Base-by-base conservation (phyloP, 768 basidiomycete genomes). In the Amanita molliuscula region DNA sequence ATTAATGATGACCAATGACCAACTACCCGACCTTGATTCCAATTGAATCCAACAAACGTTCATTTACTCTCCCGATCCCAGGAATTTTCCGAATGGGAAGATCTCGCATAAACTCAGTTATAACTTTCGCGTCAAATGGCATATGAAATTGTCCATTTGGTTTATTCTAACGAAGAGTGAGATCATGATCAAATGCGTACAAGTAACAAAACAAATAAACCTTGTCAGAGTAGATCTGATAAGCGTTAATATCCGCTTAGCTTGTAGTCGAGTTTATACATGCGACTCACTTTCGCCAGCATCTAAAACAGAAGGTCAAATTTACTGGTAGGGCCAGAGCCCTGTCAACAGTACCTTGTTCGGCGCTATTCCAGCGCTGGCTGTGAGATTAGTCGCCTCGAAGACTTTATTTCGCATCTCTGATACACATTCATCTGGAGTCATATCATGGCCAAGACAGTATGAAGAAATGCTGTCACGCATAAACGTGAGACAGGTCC, bases 321-420 rank as follows among this genome's bases (percentile, higher is more conserved):
- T 55, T 51, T 53, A 55, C 13, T 53, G 50, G 43, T 4, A 16
- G 23, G 4, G 9, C 8, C 28, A 16, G 7, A 26, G n/a, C 16
- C 42, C n/a, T 18, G 15, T n/a, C 20, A 28, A 21, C 35, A 77
- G 47, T 59, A 92, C 92, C 75, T 87, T 88, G 66, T 94, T 98
- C 1, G 95, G 88, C 0, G 95, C 93, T 51, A 98, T 92, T 2
- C 96, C 96, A 26, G 93, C 94, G 56, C 89, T 93, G 47, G 88
- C 91, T 2, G 96, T 98, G 44, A 98, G 62, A 47, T 78, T 77
- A 2, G 94, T 97, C 65, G 87, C 87, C 15, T 71, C 70, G 48
- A 82, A 73, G 2, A 97, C 88, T 36, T 71, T 71, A 21, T 72
- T 72, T 20, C 96, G 73, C 68, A 99, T 85, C 54, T 85, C 74